Percentiles rank a stretch among this genome's conserved stretches.
These are phyloP conservation scores for Gautieria morchelliformis DNA, from an alignment of 768 basidiomycete species.

Conservation along the genomic window DNA sequence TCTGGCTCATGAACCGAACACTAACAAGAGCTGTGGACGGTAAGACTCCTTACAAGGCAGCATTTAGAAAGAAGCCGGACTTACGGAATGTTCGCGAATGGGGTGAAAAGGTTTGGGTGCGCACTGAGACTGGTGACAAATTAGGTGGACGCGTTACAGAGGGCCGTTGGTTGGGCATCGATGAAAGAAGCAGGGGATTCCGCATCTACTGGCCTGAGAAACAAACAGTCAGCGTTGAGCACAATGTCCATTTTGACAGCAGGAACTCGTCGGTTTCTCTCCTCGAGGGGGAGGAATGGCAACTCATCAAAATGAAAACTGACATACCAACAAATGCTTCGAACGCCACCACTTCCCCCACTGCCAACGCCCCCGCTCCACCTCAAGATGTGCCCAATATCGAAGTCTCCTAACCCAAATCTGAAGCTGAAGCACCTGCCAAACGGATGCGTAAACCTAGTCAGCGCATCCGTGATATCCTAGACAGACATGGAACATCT, in stretches of 20 bases:
- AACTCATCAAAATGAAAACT: neutral
- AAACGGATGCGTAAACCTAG: neutral
- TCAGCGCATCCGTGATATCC: neutral
- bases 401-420: too few relatives aligned
- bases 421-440: neutral
- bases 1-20: too few relatives aligned
- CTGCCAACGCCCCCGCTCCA: too few relatives aligned
- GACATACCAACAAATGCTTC: too few relatives aligned
- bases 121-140: conserved; percentile 9
- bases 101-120: too few relatives aligned
- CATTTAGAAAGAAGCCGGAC: too few relatives aligned
- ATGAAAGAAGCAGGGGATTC: neutral
- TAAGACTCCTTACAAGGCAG: too few relatives aligned
- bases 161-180: conserved; percentile 10
- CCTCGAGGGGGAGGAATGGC: conserved; percentile 2
- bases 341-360: too few relatives aligned
- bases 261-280: neutral
- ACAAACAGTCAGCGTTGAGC: conserved; percentile 10
- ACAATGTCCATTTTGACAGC: neutral
- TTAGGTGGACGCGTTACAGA: conserved; percentile 12
- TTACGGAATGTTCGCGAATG: too few relatives aligned
- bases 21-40: too few relatives aligned
- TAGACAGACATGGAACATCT: too few relatives aligned
- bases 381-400: too few relatives aligned
- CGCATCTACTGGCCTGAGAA: conserved; percentile 15